Percentiles rank a stretch among this genome's conserved stretches.
Evolutionary conservation across 2,329 filamentous ascomycete species (phyloP).

Genomic region (Fragosphaeria purpurea): DNA sequence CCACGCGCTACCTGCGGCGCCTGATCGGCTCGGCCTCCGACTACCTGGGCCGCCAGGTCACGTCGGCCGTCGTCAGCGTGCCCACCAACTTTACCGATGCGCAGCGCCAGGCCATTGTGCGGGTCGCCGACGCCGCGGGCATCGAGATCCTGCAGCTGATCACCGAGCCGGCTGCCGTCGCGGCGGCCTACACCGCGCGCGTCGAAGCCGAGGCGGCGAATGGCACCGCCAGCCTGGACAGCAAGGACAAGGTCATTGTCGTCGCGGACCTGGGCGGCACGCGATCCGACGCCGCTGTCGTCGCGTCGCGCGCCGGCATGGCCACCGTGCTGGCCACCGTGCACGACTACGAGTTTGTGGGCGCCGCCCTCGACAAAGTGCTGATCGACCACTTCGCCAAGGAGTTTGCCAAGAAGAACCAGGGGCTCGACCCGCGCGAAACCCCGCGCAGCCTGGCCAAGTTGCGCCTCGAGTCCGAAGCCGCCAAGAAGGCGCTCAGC

Average conservation of each 20-base stretch:
- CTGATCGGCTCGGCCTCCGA: conserved; percentile 77
- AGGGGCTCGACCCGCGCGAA: conserved; percentile 67
- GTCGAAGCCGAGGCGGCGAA: conserved; percentile 73
- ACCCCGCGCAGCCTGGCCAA: conserved; percentile 79
- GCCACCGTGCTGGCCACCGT: conserved; percentile 90
- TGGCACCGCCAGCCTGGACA: conserved; percentile 65
- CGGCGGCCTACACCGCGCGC: conserved; percentile 84
- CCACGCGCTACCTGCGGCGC: conserved; percentile 74
- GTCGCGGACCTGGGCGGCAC: conserved; percentile 91
- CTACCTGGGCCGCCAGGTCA: conserved; percentile 75
- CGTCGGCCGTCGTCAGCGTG: conserved; percentile 86
- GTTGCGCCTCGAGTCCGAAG: conserved; percentile 82
- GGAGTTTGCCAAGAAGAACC: conserved; percentile 97
- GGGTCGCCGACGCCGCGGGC: conserved; percentile 68
- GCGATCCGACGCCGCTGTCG: conserved; percentile 79
- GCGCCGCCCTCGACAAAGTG: conserved; percentile 76
- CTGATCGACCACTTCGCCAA: conserved; percentile 96
- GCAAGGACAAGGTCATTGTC: conserved; percentile 79
- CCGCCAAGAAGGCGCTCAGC: conserved; percentile 83
- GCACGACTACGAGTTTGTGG: conserved; percentile 92
- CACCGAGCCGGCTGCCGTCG: conserved; percentile 77
- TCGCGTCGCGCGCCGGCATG: conserved; percentile 87
- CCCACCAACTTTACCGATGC: conserved; percentile 87
- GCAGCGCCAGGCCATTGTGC: conserved; percentile 71
- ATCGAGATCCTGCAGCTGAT: conserved; percentile 90